Evolutionary conservation across 129 eudicot genomes (phyloP).

Genomic region (Deinandra increscens): DNA sequence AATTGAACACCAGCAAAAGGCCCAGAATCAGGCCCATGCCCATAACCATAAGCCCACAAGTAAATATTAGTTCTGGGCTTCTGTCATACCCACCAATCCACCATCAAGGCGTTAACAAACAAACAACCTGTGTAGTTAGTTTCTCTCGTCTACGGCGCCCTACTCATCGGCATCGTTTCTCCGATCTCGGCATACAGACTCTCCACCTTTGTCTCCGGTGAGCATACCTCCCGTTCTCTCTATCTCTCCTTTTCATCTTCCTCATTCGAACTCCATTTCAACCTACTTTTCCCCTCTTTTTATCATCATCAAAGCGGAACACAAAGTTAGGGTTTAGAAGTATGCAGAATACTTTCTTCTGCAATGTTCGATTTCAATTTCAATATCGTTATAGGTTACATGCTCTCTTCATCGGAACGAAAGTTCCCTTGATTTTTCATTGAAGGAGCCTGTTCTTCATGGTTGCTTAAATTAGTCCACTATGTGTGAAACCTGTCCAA

Average conservation of each 20-base stretch:
- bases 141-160: constrained; percentile 25
- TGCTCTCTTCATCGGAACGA: not conserved
- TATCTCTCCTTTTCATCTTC: not conserved
- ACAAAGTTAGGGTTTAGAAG: constrained; percentile 25
- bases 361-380: not conserved
- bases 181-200: constrained; percentile 28
- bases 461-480: constrained; percentile 7
- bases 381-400: not conserved
- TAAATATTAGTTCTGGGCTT: not conserved
- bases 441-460: not conserved
- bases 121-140: not conserved
- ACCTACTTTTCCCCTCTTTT: not conserved
- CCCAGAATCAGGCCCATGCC: too few species aligned
- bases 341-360: not conserved
- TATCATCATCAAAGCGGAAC: not conserved
- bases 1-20: too few species aligned
- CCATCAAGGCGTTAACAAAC: not conserved
- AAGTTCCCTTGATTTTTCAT: not conserved
- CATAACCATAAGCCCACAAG: not conserved
- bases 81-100: not conserved
- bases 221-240: not conserved
- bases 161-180: constrained; percentile 19
- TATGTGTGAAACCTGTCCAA: not conserved
- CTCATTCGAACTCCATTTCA: not conserved
- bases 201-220: constrained; percentile 27